phyloP scores from a whole-genome alignment of 2,329 filamentous ascomycete genomes.

The Pleurostoma richardsiae region DNA sequence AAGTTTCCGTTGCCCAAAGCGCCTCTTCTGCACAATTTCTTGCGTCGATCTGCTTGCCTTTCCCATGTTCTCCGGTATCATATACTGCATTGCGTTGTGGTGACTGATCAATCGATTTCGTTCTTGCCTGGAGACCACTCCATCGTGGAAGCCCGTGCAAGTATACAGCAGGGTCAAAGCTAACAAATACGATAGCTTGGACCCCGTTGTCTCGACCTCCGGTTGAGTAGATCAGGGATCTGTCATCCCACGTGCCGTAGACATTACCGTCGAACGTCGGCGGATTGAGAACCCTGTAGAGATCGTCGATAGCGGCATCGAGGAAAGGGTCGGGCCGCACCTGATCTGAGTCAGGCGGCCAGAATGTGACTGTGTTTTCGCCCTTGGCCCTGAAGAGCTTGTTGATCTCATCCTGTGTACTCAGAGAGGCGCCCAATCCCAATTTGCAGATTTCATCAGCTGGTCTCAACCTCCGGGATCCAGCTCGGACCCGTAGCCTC shows the following conservation, averaged over 20 bases:
- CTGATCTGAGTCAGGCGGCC: constrained; percentile 23
- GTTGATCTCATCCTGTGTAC: constrained; percentile 12
- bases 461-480: constrained; percentile 32
- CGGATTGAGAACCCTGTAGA: constrained; percentile 34
- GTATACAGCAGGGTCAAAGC: constrained; percentile 33
- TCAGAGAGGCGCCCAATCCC: constrained; percentile 7
- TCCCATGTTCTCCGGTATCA: too few species aligned
- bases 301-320: constrained; percentile 20
- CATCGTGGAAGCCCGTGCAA: constrained; percentile 19
- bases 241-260: constrained; percentile 38
- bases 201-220: constrained; percentile 16
- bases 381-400: constrained; percentile 13
- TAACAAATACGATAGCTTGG: constrained; percentile 33
- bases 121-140: not conserved
- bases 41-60: too few species aligned
- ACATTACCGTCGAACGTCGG: constrained; percentile 26
- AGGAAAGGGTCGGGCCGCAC: constrained; percentile 9
- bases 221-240: constrained; percentile 38
- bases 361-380: constrained; percentile 18
- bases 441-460: constrained; percentile 8
- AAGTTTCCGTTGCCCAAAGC: too few species aligned
- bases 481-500: constrained; percentile 40
- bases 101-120: too few species aligned
- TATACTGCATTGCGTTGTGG: too few species aligned
- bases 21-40: too few species aligned